Percentiles rank a stretch among this genome's conserved stretches.
Conservation (phyloP, 768 basidiomycete species). For the Tulasnella sp. region DNA sequence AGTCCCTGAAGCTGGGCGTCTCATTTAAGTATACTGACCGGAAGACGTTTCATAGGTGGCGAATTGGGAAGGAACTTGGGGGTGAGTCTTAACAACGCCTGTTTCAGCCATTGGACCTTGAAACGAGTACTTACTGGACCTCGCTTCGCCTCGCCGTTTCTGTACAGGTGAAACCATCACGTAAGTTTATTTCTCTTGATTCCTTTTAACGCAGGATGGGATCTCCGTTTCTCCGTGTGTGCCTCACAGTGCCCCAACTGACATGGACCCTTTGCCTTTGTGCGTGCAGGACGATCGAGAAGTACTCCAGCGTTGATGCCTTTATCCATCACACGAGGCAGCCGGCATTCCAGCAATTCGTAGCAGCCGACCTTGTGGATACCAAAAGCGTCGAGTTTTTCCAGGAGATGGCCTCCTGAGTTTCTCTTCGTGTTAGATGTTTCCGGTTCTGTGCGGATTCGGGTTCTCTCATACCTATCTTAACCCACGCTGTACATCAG, state of each 20-base stretch:
- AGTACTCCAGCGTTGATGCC: neutral
- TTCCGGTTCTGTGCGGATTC: no score
- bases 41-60: neutral
- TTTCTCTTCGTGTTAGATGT: no score
- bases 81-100: neutral
- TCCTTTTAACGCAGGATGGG: neutral
- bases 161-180: neutral
- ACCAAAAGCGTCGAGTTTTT: neutral
- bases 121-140: neutral
- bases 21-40: neutral
- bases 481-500: neutral
- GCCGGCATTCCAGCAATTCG: neutral
- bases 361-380: neutral
- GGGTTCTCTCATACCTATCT: no score
- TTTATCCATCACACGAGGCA: neutral
- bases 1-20: neutral
- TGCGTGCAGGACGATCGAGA: neutral
- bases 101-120: neutral
- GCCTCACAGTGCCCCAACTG: neutral
- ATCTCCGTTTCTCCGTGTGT: neutral
- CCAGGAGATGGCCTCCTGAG: neutral
- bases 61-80: neutral
- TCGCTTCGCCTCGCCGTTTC: neutral
- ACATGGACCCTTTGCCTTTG: neutral
- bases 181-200: neutral